These are phyloP conservation scores for Geosmithia flava DNA, from an alignment of 2,329 filamentous ascomycete genomes.

Conservation along the genomic window DNA sequence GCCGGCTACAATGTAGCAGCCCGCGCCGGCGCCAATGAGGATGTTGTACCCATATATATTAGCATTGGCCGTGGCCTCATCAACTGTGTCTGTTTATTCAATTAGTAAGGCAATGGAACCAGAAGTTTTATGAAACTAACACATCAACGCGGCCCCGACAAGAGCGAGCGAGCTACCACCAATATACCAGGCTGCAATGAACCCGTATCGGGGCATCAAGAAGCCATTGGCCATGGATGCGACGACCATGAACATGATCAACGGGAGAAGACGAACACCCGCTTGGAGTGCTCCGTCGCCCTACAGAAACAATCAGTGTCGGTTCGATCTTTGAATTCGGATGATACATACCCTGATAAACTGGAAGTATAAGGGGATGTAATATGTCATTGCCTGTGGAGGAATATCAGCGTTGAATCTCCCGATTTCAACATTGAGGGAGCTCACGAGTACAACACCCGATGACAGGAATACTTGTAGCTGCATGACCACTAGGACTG, in stretches of 20 bases:
- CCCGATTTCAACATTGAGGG: no score
- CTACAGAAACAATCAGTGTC: slow-evolving; percentile 1
- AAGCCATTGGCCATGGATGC: slow-evolving; percentile 20
- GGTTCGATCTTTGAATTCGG: background rate
- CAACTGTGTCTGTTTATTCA: slow-evolving; percentile 8
- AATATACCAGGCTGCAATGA: slow-evolving; percentile 24
- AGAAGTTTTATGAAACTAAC: slow-evolving; percentile 9
- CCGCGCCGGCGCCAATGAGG: slow-evolving; percentile 25
- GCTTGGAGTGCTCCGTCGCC: slow-evolving; percentile 23
- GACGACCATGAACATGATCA: slow-evolving; percentile 21
- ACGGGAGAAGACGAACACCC: slow-evolving; percentile 23
- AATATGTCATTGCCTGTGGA: slow-evolving; percentile 19
- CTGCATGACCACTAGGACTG: slow-evolving; percentile 9
- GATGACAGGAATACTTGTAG: slow-evolving; percentile 8
- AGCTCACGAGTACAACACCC: slow-evolving; percentile 6
- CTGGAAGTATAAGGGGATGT: slow-evolving; percentile 35
- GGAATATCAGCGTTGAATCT: no score
- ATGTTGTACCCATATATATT: slow-evolving; percentile 20
- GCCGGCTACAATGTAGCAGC: slow-evolving; percentile 20
- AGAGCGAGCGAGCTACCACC: slow-evolving; percentile 17
- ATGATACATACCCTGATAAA: slow-evolving; percentile 18
- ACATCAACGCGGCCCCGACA: slow-evolving; percentile 19
- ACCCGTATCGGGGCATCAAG: slow-evolving; percentile 18
- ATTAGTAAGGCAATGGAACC: no score
- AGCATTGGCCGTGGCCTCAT: slow-evolving; percentile 9